Base-by-base conservation (phyloP, 768 basidiomycete species). In the Russula griseocarnosa region DNA sequence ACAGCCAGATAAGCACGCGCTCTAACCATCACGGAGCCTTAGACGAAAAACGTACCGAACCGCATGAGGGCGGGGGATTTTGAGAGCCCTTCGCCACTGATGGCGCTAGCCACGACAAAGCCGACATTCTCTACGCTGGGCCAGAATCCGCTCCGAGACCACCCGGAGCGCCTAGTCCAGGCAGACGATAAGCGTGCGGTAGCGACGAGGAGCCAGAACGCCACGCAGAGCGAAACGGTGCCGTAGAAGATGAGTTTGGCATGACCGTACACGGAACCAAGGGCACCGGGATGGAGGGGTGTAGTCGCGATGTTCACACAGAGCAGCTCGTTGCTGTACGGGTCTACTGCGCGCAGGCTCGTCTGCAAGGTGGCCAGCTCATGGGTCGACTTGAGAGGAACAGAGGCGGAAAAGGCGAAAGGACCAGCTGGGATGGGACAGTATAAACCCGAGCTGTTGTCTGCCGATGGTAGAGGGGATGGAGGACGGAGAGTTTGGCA, bases 1-100 rank as follows among this genome's bases (percentile, higher is more conserved):
- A n/a, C 5, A 18, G 3, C 5, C 5, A 28, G 34, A 47, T 58
- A 3, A 58, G 44, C 5, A 57, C 10, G 55, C 40, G 40, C 5
- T 47, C 34, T 24, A 26, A 24, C 18, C 28, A 28, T n/a, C 20
- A 22, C 46, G 16, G 20, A 22, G 42, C 1, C 9, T 1, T 16
- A 18, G n/a, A 26, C 16, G 36, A 60, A 58, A 42, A 55, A 79
- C 90, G 71, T 72, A 94, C 94, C 87, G 71, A 94, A 98, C 57
- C 95, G 80, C 77, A 97, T 81, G 58, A 98, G 79, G 0, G 92
- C 92, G 18, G 92, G 92, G 22, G 88, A 88, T 28, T 86, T 83
- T 4, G 92, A 86, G 42, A 98, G 79, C 42, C 90, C 82, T 73
- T 95, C 94, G 6, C 96, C 97, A 60, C 94, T 94, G 69, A 96